Evolutionary conservation across 441 rosid species (phyloP).

Genomic region (Gossypium aridum): DNA sequence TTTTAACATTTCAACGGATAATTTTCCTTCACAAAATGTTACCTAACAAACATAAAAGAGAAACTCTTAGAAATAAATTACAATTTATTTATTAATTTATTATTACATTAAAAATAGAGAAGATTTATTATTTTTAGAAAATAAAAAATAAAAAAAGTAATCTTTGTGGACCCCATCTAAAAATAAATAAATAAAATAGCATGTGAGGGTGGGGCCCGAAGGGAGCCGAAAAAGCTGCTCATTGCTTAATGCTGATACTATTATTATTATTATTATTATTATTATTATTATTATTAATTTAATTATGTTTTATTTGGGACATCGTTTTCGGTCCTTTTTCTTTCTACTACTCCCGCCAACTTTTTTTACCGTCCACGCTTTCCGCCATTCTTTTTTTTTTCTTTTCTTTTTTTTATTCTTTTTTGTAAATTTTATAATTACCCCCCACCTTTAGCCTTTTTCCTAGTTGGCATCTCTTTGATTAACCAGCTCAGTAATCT

Average conservation of each 20-base stretch:
- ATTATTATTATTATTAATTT: not conserved
- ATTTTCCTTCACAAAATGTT: too few species aligned
- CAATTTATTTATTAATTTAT: too few species aligned
- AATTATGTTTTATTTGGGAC: not conserved
- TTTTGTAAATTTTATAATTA: not conserved
- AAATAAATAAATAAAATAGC: not conserved
- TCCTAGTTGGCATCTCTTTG: not conserved
- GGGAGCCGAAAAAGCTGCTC: not conserved
- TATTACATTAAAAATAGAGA: not conserved
- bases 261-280: not conserved
- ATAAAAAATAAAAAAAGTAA: not conserved
- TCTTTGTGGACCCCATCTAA: too few species aligned
- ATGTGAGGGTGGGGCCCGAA: not conserved
- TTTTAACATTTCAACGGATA: too few species aligned
- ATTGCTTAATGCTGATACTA: not conserved
- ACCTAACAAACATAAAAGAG: too few species aligned
- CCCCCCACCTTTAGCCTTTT: not conserved
- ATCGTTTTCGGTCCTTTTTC: not conserved
- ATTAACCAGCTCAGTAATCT: not conserved
- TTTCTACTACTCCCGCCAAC: constrained; percentile 8
- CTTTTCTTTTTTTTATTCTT: not conserved
- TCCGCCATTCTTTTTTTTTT: not conserved
- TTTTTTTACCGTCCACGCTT: not conserved
- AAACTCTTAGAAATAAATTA: too few species aligned
- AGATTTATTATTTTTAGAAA: not conserved